Evolutionary conservation across 2,329 filamentous ascomycete genomes (phyloP).

Genomic region (Colletotrichum lentis): DNA sequence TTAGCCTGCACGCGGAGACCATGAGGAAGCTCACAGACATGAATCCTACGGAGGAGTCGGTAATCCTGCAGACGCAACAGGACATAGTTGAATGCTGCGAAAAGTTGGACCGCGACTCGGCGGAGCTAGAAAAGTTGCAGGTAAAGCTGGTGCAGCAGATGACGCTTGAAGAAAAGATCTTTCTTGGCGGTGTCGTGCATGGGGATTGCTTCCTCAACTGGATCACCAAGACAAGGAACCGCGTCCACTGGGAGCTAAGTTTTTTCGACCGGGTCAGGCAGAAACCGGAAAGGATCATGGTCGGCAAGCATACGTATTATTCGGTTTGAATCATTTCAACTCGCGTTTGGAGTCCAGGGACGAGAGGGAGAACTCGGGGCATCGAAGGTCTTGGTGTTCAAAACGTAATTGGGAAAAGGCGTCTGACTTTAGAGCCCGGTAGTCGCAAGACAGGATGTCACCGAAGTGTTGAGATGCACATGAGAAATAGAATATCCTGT

Average conservation of each 20-base stretch:
- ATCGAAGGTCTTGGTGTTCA: background rate
- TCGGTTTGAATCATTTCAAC: background rate
- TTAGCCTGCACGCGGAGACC: background rate
- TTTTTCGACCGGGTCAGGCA: background rate
- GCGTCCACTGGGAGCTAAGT: background rate
- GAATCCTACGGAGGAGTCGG: background rate
- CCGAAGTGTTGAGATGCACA: background rate
- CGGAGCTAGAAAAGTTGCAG: background rate
- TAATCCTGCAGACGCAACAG: background rate
- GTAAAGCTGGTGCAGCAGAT: background rate
- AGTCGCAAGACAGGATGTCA: background rate
- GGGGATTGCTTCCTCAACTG: background rate
- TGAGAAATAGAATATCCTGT: conserved; percentile 1
- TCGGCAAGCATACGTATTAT: background rate
- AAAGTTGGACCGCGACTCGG: background rate
- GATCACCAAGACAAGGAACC: conserved; percentile 5
- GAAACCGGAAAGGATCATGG: background rate
- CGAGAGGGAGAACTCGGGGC: background rate
- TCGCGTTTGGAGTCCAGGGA: background rate
- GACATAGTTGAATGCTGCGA: background rate
- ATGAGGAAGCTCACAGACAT: background rate
- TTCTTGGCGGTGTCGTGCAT: background rate
- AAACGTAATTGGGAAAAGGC: background rate
- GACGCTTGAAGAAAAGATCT: conserved; percentile 4
- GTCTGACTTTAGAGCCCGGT: background rate